Evolutionary conservation across 139 green algal species (phyloP).

Genomic region (Nannochloris sp.): DNA sequence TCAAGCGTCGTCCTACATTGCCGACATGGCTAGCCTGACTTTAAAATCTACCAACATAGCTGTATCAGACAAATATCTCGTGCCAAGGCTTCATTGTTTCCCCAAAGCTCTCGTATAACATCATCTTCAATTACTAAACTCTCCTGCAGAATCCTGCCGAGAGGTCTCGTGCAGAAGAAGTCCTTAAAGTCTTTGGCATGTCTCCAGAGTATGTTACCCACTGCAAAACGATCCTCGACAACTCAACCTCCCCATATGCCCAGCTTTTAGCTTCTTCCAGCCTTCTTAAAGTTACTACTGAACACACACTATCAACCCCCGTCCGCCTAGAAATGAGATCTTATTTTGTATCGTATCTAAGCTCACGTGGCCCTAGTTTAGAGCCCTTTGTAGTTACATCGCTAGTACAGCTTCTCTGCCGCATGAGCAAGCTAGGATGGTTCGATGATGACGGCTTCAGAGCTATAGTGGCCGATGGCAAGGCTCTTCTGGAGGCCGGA

Average conservation of each 20-base stretch:
- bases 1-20: too few species aligned
- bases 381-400: constrained; percentile 76
- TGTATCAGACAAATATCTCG: too few species aligned
- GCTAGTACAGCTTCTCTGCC: constrained; percentile 81
- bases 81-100: too few species aligned
- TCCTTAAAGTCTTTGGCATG: constrained; percentile 69
- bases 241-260: constrained; percentile 81
- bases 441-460: constrained; percentile 79
- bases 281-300: constrained; percentile 87
- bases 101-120: too few species aligned
- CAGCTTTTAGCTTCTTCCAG: constrained; percentile 83
- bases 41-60: too few species aligned
- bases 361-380: constrained; percentile 61
- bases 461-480: constrained; percentile 80
- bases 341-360: constrained; percentile 82
- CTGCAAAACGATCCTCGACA: constrained; percentile 88
- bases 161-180: constrained; percentile 72
- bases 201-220: constrained; percentile 87
- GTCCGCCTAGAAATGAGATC: constrained; percentile 74
- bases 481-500: constrained; percentile 51
- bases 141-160: constrained; percentile 65
- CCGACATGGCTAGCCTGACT: too few species aligned
- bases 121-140: too few species aligned
- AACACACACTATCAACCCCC: constrained; percentile 57
- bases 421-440: constrained; percentile 93